Base-by-base conservation (phyloP, 140 eudicot genomes). In the Stevia rebaudiana region DNA sequence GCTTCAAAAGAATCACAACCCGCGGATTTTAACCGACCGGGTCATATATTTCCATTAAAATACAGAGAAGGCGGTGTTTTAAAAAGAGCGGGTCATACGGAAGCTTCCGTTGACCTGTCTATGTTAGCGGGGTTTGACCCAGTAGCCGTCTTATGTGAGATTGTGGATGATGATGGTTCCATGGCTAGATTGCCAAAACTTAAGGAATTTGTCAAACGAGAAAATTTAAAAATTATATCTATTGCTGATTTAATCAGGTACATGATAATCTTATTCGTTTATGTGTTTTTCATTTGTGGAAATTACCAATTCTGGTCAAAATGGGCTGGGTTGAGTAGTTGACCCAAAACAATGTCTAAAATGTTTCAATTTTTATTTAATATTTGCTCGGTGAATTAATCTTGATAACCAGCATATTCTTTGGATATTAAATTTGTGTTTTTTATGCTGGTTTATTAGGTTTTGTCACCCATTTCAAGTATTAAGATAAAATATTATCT, bases 21-120 rank as follows among this genome's bases (percentile, higher is more conserved):
- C 1, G 75, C 76, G 25, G 95, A 87, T 75, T 87, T 87, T 54
- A 87, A 87, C 65, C 95, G 95, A 33, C 95, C 95, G 11, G 92
- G 95, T 18, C 95, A 87, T 54, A 87, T 87, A 47, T 87, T 87
- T 67, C 95, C 95, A 6, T 63, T 87, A 18, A 87, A 74, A 76
- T 87, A 87, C 60, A 81, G 95, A 57, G 92, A 84, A 11, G 95
- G 95, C 1, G 92, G 95, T 33, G 92, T 87, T 39, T 46, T 87
- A 12, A 87, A 87, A 82, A 77, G 95, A 81, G 95, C 95, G 18
- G 95, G 95, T 11, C 95, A 87, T 73, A 87, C 92, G 0, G 95
- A 87, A 76, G 95, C 95, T 57, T 81, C 92, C 21, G 92, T 81
- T 19, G 95, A 84, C 71, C 75, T 87, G 37, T 80, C 95, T 9